Conservation (phyloP, 129 eudicot genomes). For the Scalesia atractyloides region DNA sequence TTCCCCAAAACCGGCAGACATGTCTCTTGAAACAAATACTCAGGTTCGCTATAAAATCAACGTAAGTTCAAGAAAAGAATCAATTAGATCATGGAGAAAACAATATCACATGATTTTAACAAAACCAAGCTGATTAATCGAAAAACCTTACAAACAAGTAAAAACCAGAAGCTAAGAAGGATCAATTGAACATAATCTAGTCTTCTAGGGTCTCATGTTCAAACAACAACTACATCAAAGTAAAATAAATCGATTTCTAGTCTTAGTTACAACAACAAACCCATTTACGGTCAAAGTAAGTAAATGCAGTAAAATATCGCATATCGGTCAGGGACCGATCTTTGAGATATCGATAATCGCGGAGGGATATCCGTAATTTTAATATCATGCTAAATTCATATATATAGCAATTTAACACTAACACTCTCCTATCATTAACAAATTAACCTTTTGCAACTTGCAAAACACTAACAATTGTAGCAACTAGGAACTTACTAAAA, state of each 20-base stretch:
- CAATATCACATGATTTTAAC: neutral
- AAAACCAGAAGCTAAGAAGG: neutral
- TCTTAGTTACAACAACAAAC: neutral
- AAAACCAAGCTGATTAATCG: neutral
- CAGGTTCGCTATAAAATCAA: conserved; percentile 23
- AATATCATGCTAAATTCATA: no score
- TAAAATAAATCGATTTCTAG: neutral
- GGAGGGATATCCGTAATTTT: no score
- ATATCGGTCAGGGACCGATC: no score
- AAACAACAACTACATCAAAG: neutral
- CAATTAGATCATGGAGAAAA: neutral
- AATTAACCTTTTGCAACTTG: no score
- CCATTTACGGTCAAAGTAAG: neutral
- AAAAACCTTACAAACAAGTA: neutral
- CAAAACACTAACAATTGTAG: no score
- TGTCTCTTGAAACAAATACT: conserved; percentile 32
- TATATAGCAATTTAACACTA: no score
- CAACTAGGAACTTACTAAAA: no score
- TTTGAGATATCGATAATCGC: no score
- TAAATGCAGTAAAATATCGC: no score
- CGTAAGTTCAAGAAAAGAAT: neutral
- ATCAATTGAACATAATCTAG: neutral
- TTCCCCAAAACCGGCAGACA: conserved; percentile 71
- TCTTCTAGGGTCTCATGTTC: conserved; percentile 18
- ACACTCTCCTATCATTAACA: no score